phyloP scores from a whole-genome alignment of 1,284 basidiomycete genomes.

The Takashimella tepidaria region DNA sequence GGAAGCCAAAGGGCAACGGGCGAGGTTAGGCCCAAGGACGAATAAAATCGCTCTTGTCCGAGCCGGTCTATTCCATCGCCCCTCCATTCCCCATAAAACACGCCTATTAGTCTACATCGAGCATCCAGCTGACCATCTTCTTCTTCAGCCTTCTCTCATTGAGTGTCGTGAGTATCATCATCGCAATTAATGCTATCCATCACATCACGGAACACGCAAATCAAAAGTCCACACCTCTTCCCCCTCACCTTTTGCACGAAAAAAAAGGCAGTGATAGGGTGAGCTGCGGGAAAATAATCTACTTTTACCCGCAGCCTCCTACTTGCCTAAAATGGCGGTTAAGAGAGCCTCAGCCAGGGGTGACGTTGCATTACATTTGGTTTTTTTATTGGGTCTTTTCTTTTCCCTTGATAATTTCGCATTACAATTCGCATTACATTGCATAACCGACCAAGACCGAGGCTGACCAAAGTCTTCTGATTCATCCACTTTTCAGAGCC shows the following conservation, averaged over 20 bases:
- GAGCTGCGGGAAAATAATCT: constrained; percentile 1
- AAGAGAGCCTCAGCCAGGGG: too few species aligned
- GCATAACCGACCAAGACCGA: not conserved
- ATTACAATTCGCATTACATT: too few species aligned
- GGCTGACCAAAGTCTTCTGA: not conserved
- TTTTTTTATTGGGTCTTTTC: too few species aligned
- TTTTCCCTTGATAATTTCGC: too few species aligned
- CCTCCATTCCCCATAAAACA: not conserved
- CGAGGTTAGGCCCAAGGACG: too few species aligned
- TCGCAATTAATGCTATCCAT: not conserved
- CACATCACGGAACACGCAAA: not conserved
- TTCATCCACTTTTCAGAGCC: constrained; percentile 33
- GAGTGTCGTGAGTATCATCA: constrained; percentile 35
- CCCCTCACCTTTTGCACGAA: too few species aligned
- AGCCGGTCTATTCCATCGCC: not conserved
- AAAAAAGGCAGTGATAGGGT: not conserved
- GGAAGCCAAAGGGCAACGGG: too few species aligned
- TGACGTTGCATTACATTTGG: not conserved
- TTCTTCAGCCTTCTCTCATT: constrained; percentile 28
- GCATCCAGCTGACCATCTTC: not conserved
- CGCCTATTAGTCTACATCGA: not conserved
- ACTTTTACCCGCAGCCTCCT: not conserved
- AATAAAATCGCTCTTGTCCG: not conserved
- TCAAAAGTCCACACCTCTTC: not conserved
- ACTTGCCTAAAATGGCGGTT: not conserved